Evolutionary conservation across 163 green algal genomes (phyloP), one percentile per base, ranked within the genome.

Genomic region (Coccomyxa subellipsoidea): DNA sequence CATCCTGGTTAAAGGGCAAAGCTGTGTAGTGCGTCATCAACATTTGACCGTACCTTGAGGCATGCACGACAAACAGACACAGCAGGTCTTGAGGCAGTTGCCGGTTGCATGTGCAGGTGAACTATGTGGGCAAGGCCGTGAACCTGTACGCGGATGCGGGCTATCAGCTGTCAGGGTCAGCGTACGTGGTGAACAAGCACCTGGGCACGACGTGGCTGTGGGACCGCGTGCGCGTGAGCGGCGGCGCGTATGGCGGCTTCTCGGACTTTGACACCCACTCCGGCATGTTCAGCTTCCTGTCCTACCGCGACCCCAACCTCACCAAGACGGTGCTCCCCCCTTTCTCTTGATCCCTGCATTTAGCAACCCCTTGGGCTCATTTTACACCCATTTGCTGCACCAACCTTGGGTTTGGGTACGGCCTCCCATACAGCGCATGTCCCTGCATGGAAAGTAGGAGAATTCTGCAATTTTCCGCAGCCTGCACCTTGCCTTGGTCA

Each of bases 221-320:
- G 97, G 97, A 99, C 90, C 80, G 92, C 25, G 88, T 95, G 29
- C 89, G 91, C 54, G 90, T 95, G 38, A 86, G 91, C 71, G 96
- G 96, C 32, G 97, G 97, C 29, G 97, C 97, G 1, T 99, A 99
- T 82, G 97, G 97, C 78, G 97, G 96, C 87, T 99, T 98, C 90
- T 97, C 90, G 85, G 93, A 95, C 87, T 99, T 99, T 85, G 96
- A 99, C 91, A 92, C 89, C 27, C 94, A 99, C 90, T 93, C 83
- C 23, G 93, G 94, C 79, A 94, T 97, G 90, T 98, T 99, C 89
- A 94, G 88, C 5, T 99, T 94, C 90, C 86, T 96, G 25, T 96
- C 90, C 12, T 99, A 99, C 92, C 91, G 96, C 77, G 97, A 99
- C 86, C 97, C 97, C 79, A 99, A 99, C 92, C 90, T 99, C 82